A percentile compares a stretch with the other conserved stretches of the same genome.
These are phyloP conservation scores for Xylaria acuta DNA, from an alignment of 495 filamentous ascomycete genomes.

Conservation along the genomic window DNA sequence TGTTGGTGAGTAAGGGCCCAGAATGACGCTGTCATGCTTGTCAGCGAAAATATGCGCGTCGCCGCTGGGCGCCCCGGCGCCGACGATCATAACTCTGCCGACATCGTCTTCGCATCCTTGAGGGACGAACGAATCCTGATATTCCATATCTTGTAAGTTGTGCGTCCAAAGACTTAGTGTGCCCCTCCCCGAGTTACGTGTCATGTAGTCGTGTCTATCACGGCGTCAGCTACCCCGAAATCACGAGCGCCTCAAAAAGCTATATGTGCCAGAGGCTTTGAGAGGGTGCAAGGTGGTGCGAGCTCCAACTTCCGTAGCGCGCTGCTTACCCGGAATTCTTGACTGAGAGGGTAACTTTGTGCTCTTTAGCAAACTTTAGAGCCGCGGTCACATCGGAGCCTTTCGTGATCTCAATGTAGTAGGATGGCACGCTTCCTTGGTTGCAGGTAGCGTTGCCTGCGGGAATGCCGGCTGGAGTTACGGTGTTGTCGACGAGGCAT, in stretches of 20 bases:
- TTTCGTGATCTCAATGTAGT: constrained; percentile 57
- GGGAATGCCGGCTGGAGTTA: constrained; percentile 33
- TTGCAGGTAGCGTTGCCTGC: constrained; percentile 33
- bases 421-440: constrained; percentile 43
- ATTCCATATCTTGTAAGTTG: constrained; percentile 56
- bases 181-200: constrained; percentile 57
- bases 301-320: neutral
- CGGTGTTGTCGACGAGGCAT: constrained; percentile 45
- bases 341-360: constrained; percentile 47
- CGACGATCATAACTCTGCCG: constrained; percentile 46
- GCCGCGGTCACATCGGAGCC: constrained; percentile 48
- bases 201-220: constrained; percentile 41
- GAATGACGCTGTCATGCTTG: constrained; percentile 42
- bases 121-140: constrained; percentile 44
- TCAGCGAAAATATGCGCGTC: constrained; percentile 44
- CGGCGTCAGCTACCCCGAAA: neutral
- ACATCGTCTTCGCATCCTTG: constrained; percentile 41
- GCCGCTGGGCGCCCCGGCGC: constrained; percentile 47
- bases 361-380: constrained; percentile 52
- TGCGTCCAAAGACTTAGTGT: constrained; percentile 67
- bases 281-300: neutral
- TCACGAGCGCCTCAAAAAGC: neutral
- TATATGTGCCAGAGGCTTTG: neutral
- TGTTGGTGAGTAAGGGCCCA: constrained; percentile 49
- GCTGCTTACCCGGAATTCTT: constrained; percentile 49